Percentiles rank a stretch among this genome's conserved stretches.
Evolutionary conservation across 1,284 basidiomycete genomes (phyloP).

Genomic region (Cystobasidium sp.): DNA sequence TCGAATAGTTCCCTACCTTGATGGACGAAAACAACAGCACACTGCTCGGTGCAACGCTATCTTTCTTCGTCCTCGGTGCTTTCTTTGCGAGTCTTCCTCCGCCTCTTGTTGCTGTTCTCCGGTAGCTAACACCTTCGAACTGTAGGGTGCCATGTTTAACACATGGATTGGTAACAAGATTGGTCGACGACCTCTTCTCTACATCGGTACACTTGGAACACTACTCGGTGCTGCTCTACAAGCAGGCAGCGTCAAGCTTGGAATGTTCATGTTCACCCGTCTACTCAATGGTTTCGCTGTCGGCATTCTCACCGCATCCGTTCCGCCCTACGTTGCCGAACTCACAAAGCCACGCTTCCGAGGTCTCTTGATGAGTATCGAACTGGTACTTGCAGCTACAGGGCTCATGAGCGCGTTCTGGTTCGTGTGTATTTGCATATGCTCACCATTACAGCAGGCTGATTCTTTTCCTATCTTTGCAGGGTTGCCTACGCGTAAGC

Average conservation of each 20-base stretch:
- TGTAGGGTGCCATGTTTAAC: slow-evolving; percentile 45
- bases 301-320: slow-evolving; percentile 48
- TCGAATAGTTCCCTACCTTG: background rate
- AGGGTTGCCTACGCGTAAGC: slow-evolving; percentile 39
- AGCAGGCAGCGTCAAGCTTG: slow-evolving; percentile 47
- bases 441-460: background rate
- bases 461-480: background rate
- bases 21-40: slow-evolving; percentile 14
- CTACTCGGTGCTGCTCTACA: slow-evolving; percentile 48
- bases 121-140: too few relatives aligned
- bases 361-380: slow-evolving; percentile 49
- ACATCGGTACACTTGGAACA: slow-evolving; percentile 41
- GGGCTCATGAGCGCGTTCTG: slow-evolving; percentile 50
- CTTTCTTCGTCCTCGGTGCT: slow-evolving; percentile 48
- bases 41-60: slow-evolving; percentile 46
- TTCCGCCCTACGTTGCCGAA: slow-evolving; percentile 49
- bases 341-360: slow-evolving; percentile 48
- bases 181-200: slow-evolving; percentile 46
- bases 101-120: too few relatives aligned
- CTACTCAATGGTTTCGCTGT: slow-evolving; percentile 49
- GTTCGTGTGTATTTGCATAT: slow-evolving; percentile 16
- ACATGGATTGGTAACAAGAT: slow-evolving; percentile 47
- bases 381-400: slow-evolving; percentile 48
- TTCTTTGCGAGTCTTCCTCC: slow-evolving; percentile 7
- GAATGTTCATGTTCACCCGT: slow-evolving; percentile 48